Base-by-base conservation (phyloP, 2,329 filamentous ascomycete genomes). In the Calonectria hongkongensis region DNA sequence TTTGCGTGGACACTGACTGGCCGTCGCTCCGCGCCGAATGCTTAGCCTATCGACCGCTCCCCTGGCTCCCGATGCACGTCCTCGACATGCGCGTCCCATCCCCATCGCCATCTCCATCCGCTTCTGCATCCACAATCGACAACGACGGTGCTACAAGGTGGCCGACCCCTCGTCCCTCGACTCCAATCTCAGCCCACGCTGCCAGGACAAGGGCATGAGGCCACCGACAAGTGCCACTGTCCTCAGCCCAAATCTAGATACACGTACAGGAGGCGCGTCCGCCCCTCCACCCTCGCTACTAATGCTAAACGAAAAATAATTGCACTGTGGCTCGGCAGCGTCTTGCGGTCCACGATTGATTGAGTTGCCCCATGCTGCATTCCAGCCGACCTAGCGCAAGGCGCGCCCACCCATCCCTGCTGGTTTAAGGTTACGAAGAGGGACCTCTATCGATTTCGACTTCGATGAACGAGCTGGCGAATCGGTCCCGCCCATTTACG, bases 151-250 rank as follows among this genome's bases (percentile, higher is more conserved):
- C 50, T 41, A 71, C 76, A 77, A 48, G 62, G 72, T 68, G 71
- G 48, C 56, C 74, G 70, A 78, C 72, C 76, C 78, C 75, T 77
- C 74, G 60, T 66, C 76, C 56, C 71, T 56, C 75, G 80, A 60
- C 78, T 80, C 73, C 73, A 80, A 78, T 79, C 78, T 80, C 77
- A 80, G 78, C 75, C 78, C 78, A 80, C 73, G 79, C 73, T 65
- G 73, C 51, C 72, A 71, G 25, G 74, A 79, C 76, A 74, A 76
- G 76, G 67, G 54, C 50, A 15, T 39, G 27, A 56, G 70, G 56
- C 72, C 41, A 65, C 50, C 64, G 56, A 75, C 63, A 72, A 75
- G 75, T 78, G 66, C 66, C 66, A 65, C 48, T 66, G 47, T 67
- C 70, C 60, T 47, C 21, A 27, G 33, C 39, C 54, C 54, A 60